Conservation (phyloP, 164 flowering plant species). For the Umbilicus rupestris region DNA sequence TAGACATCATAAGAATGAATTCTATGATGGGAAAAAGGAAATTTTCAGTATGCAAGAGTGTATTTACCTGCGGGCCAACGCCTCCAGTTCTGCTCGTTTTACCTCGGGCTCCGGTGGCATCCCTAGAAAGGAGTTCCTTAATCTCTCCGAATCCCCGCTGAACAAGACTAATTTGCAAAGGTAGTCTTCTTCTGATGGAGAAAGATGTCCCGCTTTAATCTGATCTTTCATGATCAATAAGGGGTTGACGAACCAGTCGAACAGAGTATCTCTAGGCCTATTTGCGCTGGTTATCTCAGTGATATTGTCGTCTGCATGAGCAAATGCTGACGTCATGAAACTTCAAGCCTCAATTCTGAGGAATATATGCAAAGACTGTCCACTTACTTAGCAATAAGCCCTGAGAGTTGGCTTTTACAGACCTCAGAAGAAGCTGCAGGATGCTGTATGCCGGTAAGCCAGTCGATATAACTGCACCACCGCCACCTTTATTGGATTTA, state of each 20-base stretch:
- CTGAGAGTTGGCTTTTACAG: constrained; percentile 49
- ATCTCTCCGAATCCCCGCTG: constrained; percentile 42
- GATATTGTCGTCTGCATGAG: constrained; percentile 38
- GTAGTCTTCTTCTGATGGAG: constrained; percentile 61
- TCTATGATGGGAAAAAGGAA: neutral
- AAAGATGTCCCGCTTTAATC: constrained; percentile 62
- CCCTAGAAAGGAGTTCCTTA: constrained; percentile 33
- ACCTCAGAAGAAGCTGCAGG: constrained; percentile 52
- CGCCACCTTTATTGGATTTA: constrained; percentile 37
- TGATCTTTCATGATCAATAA: constrained; percentile 77
- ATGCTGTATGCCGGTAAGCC: constrained; percentile 82
- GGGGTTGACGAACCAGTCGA: constrained; percentile 81
- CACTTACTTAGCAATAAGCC: constrained; percentile 72
- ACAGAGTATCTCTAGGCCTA: constrained; percentile 65
- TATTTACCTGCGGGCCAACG: constrained; percentile 70
- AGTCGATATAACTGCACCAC: constrained; percentile 32
- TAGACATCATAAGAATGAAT: neutral
- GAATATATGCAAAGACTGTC: neutral
- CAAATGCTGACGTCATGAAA: neutral
- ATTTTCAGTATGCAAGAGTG: neutral
- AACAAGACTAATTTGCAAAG: constrained; percentile 57
- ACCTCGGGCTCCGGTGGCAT: constrained; percentile 46
- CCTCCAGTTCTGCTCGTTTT: constrained; percentile 71
- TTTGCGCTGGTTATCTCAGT: constrained; percentile 61
- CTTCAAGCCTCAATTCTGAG: neutral